Evolutionary conservation across 2,329 filamentous ascomycete genomes (phyloP).

Genomic region (Hymenoscyphus albidus): DNA sequence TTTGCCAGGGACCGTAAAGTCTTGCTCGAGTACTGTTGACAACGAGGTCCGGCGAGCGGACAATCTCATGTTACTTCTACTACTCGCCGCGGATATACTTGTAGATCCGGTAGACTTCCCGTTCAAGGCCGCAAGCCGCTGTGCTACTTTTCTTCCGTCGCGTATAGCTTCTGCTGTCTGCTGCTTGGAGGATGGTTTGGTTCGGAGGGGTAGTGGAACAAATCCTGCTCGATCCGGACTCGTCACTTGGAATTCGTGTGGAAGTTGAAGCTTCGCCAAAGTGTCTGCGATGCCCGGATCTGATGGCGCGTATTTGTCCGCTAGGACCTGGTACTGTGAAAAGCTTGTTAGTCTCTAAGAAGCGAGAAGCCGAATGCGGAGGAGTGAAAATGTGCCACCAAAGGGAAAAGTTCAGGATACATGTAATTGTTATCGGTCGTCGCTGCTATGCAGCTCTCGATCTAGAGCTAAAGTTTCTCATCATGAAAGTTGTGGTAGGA

Average conservation of each 20-base stretch:
- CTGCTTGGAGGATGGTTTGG: constrained; percentile 42
- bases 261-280: constrained; percentile 62
- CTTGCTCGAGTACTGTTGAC: constrained; percentile 72
- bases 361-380: constrained; percentile 10
- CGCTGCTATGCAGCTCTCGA: constrained; percentile 63
- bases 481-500: constrained; percentile 36
- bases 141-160: constrained; percentile 58
- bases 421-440: constrained; percentile 57
- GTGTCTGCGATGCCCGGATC: constrained; percentile 64
- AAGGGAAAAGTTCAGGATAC: constrained; percentile 48
- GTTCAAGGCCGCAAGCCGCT: constrained; percentile 47
- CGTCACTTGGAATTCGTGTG: constrained; percentile 41
- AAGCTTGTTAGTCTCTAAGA: constrained; percentile 30
- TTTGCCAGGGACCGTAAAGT: constrained; percentile 83
- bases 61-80: constrained; percentile 38
- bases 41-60: constrained; percentile 50
- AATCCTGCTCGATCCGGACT: constrained; percentile 27
- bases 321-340: constrained; percentile 57
- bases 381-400: constrained; percentile 20
- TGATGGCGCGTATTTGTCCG: constrained; percentile 64
- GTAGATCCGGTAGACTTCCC: constrained; percentile 43
- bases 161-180: constrained; percentile 61
- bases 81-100: constrained; percentile 39
- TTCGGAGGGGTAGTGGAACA: constrained; percentile 33
- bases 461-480: constrained; percentile 72